A percentile compares a stretch with the other conserved stretches of the same genome.
Conservation (phyloP, 257 asterid genomes). For the Avicennia marina region DNA sequence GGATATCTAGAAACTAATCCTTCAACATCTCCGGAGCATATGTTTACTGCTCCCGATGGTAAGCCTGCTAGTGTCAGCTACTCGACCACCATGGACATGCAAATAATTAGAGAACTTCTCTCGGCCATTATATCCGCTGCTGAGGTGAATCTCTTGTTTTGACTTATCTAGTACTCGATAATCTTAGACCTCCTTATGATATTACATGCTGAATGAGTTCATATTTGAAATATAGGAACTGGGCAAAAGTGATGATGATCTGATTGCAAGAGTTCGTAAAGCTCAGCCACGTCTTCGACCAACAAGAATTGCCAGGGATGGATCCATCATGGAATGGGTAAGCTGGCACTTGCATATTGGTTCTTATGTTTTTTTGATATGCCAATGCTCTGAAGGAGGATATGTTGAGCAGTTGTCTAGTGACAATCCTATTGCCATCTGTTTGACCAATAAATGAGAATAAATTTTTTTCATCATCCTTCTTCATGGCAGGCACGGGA, state of each 20-base stretch:
- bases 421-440: too few species aligned
- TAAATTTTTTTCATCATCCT: background rate
- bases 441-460: too few species aligned
- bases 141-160: constrained; percentile 36
- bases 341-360: constrained; percentile 15
- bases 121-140: constrained; percentile 58
- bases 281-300: constrained; percentile 61
- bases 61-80: constrained; percentile 65
- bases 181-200: background rate
- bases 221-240: constrained; percentile 40
- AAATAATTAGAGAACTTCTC: constrained; percentile 61
- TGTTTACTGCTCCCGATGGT: constrained; percentile 68
- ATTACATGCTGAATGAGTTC: background rate
- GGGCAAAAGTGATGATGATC: constrained; percentile 40
- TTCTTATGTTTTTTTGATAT: background rate
- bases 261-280: constrained; percentile 51
- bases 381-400: background rate
- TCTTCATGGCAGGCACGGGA: constrained; percentile 48
- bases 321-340: constrained; percentile 89
- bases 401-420: too few species aligned
- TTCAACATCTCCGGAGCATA: constrained; percentile 81
- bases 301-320: constrained; percentile 55
- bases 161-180: background rate
- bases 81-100: constrained; percentile 81
- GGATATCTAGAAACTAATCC: constrained; percentile 74